Base-by-base conservation (phyloP, 2,329 filamentous ascomycete genomes). In the Monilinia aucupariae region DNA sequence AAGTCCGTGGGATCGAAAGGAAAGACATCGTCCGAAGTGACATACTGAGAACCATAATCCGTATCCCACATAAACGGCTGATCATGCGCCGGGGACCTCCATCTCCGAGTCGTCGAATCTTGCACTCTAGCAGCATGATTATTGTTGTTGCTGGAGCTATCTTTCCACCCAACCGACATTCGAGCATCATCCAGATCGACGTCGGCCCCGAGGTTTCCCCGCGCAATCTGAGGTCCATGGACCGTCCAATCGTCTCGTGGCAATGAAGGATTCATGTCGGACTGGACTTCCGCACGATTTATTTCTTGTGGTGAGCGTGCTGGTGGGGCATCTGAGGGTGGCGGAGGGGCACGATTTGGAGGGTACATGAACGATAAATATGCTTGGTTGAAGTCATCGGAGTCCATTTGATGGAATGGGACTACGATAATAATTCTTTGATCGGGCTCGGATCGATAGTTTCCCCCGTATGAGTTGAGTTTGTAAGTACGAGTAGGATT, bases 91-190 rank as follows among this genome's bases (percentile, higher is more conserved):
- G 41, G 30, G 17, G 53, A 56, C 9, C 1, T 15, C 39, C 39
- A 45, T 45, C 13, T 32, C 41, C 34, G 53, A 22, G 27, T 47
- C 7, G 8, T 17, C 1, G 13, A 47, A 25, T 25, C 41, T 25
- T 56, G 53, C 25, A 32, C 32, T 56, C 12, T 22, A 56, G 54
- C 41, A 47, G 20, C 4, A 55, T 3, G 25, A 47, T 58, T 43
- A 51, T n/a, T n/a, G n/a, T n/a, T n/a, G n/a, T n/a, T n/a, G n/a
- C n/a, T n/a, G n/a, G 49, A 20, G 20, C 7, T 22, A 12, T 17
- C 52, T 49, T 47, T 45, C 49, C 52, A 60, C 10, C 49, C 48
- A 59, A 34, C n/a, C 52, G 20, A 9, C 34, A 45, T 63, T 49
- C 50, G 61, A 49, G 59, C 9, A 48, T 61, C 43, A 39, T 50